Percentiles rank a stretch among this genome's conserved stretches.
Evolutionary conservation across 495 filamentous ascomycete genomes (phyloP).

Genomic region (Trichoderma asperelloides): DNA sequence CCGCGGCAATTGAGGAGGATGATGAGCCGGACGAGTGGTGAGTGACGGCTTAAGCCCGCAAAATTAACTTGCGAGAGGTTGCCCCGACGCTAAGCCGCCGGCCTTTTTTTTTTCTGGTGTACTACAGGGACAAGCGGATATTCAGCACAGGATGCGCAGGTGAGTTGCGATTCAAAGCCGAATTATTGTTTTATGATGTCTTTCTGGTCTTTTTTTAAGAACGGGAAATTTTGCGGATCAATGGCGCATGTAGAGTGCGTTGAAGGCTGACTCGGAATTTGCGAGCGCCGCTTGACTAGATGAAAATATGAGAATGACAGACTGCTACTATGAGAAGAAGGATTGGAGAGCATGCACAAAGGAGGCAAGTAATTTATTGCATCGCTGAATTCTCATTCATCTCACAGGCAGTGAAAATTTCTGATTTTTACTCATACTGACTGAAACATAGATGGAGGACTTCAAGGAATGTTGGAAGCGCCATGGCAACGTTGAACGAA

Average conservation of each 20-base stretch:
- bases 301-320: conserved; percentile 84
- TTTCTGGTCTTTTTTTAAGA: not conserved
- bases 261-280: not conserved
- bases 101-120: not conserved
- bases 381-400: conserved; percentile 7
- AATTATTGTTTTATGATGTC: not conserved
- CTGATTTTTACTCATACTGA: not conserved
- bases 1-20: conserved; percentile 40
- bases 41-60: conserved; percentile 10
- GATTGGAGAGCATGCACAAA: conserved; percentile 87
- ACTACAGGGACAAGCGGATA: conserved; percentile 75
- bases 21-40: conserved; percentile 88
- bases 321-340: conserved; percentile 93
- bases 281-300: conserved; percentile 34
- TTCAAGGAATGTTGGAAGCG: conserved; percentile 91
- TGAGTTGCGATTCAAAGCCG: conserved; percentile 28
- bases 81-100: conserved; percentile 1
- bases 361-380: conserved; percentile 55
- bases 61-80: not conserved
- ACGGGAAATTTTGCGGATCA: not conserved
- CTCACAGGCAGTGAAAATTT: not conserved
- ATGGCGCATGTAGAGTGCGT: not conserved
- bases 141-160: conserved; percentile 92
- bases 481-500: conserved; percentile 80
- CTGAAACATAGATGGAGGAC: conserved; percentile 64